Evolutionary conservation across 441 rosid species (phyloP).

Genomic region (Bruguiera hainesii): DNA sequence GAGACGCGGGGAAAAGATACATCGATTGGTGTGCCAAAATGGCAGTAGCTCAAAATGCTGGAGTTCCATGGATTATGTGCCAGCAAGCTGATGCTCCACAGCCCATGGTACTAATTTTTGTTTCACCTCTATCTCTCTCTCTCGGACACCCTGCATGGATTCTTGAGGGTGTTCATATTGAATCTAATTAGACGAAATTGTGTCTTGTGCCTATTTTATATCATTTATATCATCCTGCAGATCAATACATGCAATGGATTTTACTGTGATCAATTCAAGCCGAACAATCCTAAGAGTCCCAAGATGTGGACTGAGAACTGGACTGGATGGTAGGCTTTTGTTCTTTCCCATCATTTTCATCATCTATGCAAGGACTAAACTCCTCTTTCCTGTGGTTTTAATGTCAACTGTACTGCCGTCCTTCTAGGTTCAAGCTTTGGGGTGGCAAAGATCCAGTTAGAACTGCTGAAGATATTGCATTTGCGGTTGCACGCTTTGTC

Average conservation of each 20-base stretch:
- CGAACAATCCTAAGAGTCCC: constrained; percentile 62
- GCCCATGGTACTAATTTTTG: constrained; percentile 42
- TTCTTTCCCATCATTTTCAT: not conserved
- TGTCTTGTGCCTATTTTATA: not conserved
- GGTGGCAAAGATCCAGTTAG: constrained; percentile 62
- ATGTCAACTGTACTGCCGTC: not conserved
- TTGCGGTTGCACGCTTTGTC: constrained; percentile 69
- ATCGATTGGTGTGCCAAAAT: constrained; percentile 70
- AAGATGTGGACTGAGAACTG: constrained; percentile 82
- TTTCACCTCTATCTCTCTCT: not conserved
- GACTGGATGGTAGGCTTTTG: constrained; percentile 57
- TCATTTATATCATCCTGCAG: constrained; percentile 29
- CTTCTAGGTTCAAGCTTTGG: constrained; percentile 60
- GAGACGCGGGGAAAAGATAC: constrained; percentile 63
- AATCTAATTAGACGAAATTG: not conserved
- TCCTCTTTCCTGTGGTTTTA: not conserved
- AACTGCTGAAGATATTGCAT: constrained; percentile 73
- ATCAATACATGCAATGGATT: constrained; percentile 83
- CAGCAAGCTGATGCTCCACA: constrained; percentile 71
- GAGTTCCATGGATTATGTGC: constrained; percentile 91
- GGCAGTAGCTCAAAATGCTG: constrained; percentile 50
- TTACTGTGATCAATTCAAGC: constrained; percentile 64
- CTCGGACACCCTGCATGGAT: too few species aligned
- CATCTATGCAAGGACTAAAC: not conserved
- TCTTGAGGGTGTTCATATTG: too few species aligned